Conservation (phyloP, 163 green algal species). For the Chloromonas sp. region DNA sequence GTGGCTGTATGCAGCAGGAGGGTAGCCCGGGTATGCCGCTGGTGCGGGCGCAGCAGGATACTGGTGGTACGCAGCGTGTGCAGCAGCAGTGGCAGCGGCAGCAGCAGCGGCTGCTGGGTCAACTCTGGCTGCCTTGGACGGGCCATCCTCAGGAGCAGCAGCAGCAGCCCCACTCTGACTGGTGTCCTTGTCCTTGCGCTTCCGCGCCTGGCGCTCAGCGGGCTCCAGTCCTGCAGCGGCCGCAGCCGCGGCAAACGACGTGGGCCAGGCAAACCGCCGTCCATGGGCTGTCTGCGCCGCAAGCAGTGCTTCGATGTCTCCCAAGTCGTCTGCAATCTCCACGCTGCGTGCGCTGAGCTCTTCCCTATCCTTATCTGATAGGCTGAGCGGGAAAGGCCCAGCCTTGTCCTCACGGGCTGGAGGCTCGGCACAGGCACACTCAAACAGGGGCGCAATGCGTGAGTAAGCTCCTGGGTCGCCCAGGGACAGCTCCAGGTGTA, state of each 20-base stretch:
- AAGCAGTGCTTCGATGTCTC: constrained; percentile 8
- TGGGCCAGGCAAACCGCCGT: neutral
- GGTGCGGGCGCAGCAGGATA: too few relatives aligned
- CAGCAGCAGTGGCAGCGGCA: too few relatives aligned
- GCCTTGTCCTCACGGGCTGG: neutral
- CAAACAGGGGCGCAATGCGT: constrained; percentile 49
- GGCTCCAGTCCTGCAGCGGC: too few relatives aligned
- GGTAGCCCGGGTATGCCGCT: too few relatives aligned
- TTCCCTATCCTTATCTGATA: constrained; percentile 32
- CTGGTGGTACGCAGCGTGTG: too few relatives aligned
- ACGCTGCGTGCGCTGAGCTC: constrained; percentile 43
- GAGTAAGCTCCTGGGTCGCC: constrained; percentile 24
- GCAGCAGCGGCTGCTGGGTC: too few relatives aligned
- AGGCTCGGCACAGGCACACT: constrained; percentile 21
- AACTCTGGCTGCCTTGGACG: too few relatives aligned
- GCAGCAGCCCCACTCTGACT: too few relatives aligned
- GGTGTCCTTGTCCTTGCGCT: too few relatives aligned
- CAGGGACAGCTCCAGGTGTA: constrained; percentile 55
- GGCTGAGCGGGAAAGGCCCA: neutral
- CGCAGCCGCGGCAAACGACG: neutral
- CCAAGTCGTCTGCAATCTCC: constrained; percentile 48
- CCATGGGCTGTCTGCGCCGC: neutral
- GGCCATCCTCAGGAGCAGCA: too few relatives aligned
- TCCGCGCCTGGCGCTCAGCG: too few relatives aligned
- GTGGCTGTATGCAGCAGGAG: too few relatives aligned